Base-by-base conservation (phyloP, 2,329 filamentous ascomycete species). In the Escovopsis sp. region DNA sequence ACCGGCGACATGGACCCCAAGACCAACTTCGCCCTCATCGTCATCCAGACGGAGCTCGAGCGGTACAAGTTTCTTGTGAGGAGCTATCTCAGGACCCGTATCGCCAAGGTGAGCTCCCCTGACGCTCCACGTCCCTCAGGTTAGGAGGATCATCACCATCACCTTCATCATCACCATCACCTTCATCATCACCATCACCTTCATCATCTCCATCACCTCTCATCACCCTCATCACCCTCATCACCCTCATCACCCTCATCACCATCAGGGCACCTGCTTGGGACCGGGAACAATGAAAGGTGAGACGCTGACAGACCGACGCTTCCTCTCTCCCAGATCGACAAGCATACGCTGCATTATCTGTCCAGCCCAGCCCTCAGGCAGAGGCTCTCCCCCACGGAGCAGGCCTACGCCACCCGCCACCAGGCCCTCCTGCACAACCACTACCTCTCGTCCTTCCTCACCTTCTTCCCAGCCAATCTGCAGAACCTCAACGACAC, bases 1-100 rank as follows among this genome's bases (percentile, higher is more conserved):
- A 88, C 81, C 11, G 81, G 80, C 42, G 77, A 82, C 51, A 80
- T 87, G 74, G 86, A 93, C 50, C 81, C 87, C 32, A 86, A 82
- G 56, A 79, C 83, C 43, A 96, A 94, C 55, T 94, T 98, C 55
- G 76, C 76, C 41, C 76, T 96, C 50, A 94, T 94, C 33, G 80
- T 98, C 42, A 77, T 94, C 36, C 90, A 98, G 63, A 96, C 92
- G 6, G 90, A 98, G 61, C 72, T 98, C 36, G 87, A 94, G 55
- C 70, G 90, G 31, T 92, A 83, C 60, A 94, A 94, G 61, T 98
- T 86, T 51, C 68, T 98, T 16, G 72, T 96, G 14, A 71, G 90
- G 41, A 80, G 81, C 44, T 79, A 88, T 44, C 59, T 98, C 37
- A 71, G 92, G 35, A 77, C 82, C 9, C 70, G 90, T n/a, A 76